phyloP scores from a whole-genome alignment of 805 yeast species.

The Saturnispora besseyi region DNA sequence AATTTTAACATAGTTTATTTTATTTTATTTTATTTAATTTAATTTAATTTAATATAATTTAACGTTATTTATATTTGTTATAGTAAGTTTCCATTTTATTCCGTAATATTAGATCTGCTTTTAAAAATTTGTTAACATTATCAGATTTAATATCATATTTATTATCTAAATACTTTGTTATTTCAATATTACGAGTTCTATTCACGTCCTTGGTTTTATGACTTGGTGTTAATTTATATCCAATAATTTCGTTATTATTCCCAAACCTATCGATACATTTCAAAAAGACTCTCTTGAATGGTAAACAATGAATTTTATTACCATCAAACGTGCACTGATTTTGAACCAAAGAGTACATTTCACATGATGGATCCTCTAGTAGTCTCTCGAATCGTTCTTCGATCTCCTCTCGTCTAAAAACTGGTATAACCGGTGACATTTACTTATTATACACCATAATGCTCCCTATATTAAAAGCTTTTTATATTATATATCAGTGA shows the following conservation, averaged over 20 bases:
- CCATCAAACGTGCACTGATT: slow-evolving; percentile 40
- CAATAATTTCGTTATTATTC: slow-evolving; percentile 19
- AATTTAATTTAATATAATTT: no score
- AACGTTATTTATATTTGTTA: slow-evolving; percentile 10
- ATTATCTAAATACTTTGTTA: slow-evolving; percentile 32
- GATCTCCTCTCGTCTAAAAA: slow-evolving; percentile 32
- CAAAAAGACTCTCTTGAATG: slow-evolving; percentile 40
- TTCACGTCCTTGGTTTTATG: slow-evolving; percentile 9
- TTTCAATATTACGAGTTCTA: slow-evolving; percentile 26
- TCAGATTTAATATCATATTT: slow-evolving; percentile 16
- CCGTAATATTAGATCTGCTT: slow-evolving; percentile 26
- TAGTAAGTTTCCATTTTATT: slow-evolving; percentile 24
- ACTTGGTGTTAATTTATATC: slow-evolving; percentile 24
- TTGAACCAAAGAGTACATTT: slow-evolving; percentile 27
- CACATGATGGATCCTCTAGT: background rate
- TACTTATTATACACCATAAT: background rate
- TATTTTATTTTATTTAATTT: no score
- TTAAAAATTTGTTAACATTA: slow-evolving; percentile 22
- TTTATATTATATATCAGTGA: background rate
- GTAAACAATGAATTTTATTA: slow-evolving; percentile 35
- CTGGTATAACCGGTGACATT: slow-evolving; percentile 47
- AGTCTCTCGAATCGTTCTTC: slow-evolving; percentile 15
- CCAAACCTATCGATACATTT: slow-evolving; percentile 30
- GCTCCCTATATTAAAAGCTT: background rate
- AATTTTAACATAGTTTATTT: no score